Evolutionary conservation across 225 moss, liverwort and hornwort species (phyloP), one percentile per base, ranked within the genome.

Genomic region (Pseudisothecium myosuroides): DNA sequence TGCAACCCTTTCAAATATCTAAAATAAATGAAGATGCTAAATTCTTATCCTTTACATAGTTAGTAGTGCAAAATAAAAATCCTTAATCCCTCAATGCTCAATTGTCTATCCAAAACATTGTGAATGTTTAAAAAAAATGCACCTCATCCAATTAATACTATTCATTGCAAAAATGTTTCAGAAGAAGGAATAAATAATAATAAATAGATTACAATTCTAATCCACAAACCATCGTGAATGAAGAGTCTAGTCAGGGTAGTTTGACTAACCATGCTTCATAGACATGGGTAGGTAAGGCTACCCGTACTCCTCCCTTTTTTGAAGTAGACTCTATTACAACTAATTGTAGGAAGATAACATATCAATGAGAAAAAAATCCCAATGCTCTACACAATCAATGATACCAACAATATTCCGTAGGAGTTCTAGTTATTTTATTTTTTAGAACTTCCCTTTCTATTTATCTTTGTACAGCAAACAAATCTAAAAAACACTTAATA

Each of bases 131-230:
- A 5, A 19, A 9, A 16, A 64, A 61, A 61, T 7, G 19, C 5
- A 65, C 17, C 10, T 65, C 36, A 65, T 36, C 5, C 19, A 65
- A 32, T 32, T 32, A n/a, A n/a, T n/a, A 64, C 13, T 17, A 64
- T 1, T 32, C 32, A 31, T n/a, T 68, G 22, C 22, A 68, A 2
- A 68, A 68, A 6, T 0, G 0, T n/a, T 7, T n/a, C 1, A 0
- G 12, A n/a, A 68, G 68, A 68, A 12, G 12, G 3, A 67, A 12
- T 67, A 22, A n/a, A n/a, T 22, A 68, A 37, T 6, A 67, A 11
- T 67, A 12, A 21, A 67, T n/a, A n/a, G 20, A 11, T 4, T 6
- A 37, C 11, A 67, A 37, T 4, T 22, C 0, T n/a, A 12, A n/a
- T n/a, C 22, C 1, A 22, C 22, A 68, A 21, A 68, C 20, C 13